Conservation (phyloP, 202 grass and related monocot genomes). For the Panicum hallii region DNA sequence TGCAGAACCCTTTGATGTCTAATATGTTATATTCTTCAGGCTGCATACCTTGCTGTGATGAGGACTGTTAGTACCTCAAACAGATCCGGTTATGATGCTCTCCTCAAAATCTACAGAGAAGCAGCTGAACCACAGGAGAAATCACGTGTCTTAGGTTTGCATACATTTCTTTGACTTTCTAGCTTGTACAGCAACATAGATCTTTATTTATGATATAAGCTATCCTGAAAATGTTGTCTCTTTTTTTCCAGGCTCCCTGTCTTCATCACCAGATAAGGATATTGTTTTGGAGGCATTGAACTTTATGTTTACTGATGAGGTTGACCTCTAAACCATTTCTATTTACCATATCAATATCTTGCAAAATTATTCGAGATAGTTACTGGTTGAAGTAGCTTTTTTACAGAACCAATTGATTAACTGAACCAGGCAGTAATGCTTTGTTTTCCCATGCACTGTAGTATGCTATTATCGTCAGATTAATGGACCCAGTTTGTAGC, state of each 20-base stretch:
- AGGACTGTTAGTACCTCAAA: constrained; percentile 54
- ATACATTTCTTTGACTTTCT: neutral
- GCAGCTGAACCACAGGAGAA: constrained; percentile 77
- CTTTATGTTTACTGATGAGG: constrained; percentile 83
- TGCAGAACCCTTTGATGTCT: constrained; percentile 8
- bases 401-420: neutral
- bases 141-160: constrained; percentile 75
- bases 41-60: constrained; percentile 92
- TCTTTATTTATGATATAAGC: constrained; percentile 18
- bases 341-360: neutral
- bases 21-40: constrained; percentile 60
- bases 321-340: constrained; percentile 42
- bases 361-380: neutral
- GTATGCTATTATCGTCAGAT: neutral
- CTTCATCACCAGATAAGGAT: constrained; percentile 72
- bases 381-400: neutral
- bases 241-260: constrained; percentile 64
- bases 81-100: constrained; percentile 71
- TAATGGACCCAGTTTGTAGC: neutral
- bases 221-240: constrained; percentile 32
- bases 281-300: constrained; percentile 83
- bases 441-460: neutral
- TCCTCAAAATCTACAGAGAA: constrained; percentile 88
- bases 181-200: constrained; percentile 32
- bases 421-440: neutral